Evolutionary conservation across 202 grass and related monocot genomes (phyloP), one percentile per base, ranked within the genome.

Genomic region (Carex sylvatica): DNA sequence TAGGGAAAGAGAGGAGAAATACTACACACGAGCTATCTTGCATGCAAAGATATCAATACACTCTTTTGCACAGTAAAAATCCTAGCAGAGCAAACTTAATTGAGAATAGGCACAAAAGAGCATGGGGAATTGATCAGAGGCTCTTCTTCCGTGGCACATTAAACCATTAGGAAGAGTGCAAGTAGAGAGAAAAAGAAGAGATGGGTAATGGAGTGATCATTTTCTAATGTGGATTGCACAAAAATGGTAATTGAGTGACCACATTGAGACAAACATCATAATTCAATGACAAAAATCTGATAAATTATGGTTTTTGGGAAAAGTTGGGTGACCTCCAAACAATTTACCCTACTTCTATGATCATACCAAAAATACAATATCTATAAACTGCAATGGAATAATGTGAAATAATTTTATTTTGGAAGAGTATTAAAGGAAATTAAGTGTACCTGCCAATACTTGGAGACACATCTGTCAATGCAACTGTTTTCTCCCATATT

Each of bases 401-500:
- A 60, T 3, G 38, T 65, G 78, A 36, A 61, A 59, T 61, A 0
- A 12, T 36, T 69, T 81, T 28, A 1, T 7, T 51, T 42, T 4
- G 61, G 42, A n/a, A 47, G 19, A 10, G 31, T 68, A 85, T 20
- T 33, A 82, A 20, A 11, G 61, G 56, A 64, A 20, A 70, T 36
- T n/a, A 53, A 86, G 88, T 80, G 87, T 86, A 80, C 95, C 95
- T 98, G 92, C 95, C 92, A 98, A 81, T 98, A 98, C 83, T 98
- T 98, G 16, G 95, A 86, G 44, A 95, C 90, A 65, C 95, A 98
- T 33, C 95, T 89, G 74, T 98, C 95, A 15, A 98, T 95, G 86
- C 95, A 98, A 91, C 95, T 98, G 77, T 93, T 98, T 90, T 98
- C 95, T 53, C 90, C 95, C 95, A 98, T 93, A 69, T 98, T 98